These are phyloP conservation scores for Capronia americana DNA, from an alignment of 2,329 filamentous ascomycete genomes.

Conservation along the genomic window DNA sequence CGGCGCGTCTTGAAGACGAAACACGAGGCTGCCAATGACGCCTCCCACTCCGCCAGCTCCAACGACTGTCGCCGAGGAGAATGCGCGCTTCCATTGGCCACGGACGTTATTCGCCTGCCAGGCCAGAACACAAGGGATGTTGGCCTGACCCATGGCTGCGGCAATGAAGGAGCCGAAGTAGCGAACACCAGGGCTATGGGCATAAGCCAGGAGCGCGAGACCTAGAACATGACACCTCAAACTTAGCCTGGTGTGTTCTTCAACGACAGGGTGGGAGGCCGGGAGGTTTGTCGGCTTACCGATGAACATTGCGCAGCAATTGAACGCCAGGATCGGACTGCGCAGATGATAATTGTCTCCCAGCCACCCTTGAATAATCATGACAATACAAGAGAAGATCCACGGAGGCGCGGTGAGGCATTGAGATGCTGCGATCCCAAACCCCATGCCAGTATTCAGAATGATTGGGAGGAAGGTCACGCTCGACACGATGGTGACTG, in stretches of 20 bases:
- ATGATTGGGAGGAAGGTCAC: too few species aligned
- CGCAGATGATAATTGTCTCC: too few species aligned
- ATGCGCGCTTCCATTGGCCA: neutral
- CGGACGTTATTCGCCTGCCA: neutral
- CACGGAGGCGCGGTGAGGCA: too few species aligned
- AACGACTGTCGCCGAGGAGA: neutral
- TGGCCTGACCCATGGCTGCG: neutral
- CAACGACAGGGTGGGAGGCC: too few species aligned
- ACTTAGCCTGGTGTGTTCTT: neutral
- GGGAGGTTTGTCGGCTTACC: too few species aligned
- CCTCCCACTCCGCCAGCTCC: neutral
- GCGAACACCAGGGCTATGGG: neutral
- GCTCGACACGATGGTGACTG: too few species aligned
- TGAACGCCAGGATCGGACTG: neutral
- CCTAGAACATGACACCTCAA: neutral
- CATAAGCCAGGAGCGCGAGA: slow-evolving; percentile 1
- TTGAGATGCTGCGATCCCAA: too few species aligned
- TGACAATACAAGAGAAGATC: too few species aligned
- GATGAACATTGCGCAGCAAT: too few species aligned
- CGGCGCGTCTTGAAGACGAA: slow-evolving; percentile 2
- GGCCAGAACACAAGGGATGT: slow-evolving; percentile 1
- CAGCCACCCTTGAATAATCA: too few species aligned
- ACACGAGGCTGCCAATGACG: neutral
- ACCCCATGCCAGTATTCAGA: too few species aligned
- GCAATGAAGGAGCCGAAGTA: neutral